Conservation (phyloP, 225 moss, liverwort and hornwort genomes). For the Pleurozium schreberi region DNA sequence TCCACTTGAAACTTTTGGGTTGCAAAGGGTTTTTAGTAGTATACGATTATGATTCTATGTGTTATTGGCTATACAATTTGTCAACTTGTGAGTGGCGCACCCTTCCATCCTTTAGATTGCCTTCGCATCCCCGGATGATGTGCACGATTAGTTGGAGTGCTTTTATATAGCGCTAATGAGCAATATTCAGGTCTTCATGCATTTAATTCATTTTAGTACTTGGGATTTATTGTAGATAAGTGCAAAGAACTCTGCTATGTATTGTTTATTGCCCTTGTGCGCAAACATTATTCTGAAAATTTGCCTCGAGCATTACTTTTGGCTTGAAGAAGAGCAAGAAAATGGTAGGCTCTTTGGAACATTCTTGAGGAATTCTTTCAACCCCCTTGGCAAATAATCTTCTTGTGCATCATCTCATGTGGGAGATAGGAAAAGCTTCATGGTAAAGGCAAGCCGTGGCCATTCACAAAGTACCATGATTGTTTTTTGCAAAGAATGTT, state of each 20-base stretch:
- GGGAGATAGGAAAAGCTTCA: background rate
- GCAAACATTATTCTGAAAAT: background rate
- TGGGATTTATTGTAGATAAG: too few relatives aligned
- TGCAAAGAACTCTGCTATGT: background rate
- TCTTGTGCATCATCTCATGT: background rate
- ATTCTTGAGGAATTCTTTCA: background rate
- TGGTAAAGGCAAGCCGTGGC: background rate
- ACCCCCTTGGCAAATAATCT: background rate
- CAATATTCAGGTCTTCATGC: too few relatives aligned
- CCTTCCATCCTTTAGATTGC: too few relatives aligned
- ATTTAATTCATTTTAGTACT: too few relatives aligned
- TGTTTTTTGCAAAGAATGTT: background rate
- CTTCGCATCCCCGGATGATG: too few relatives aligned
- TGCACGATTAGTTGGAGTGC: too few relatives aligned
- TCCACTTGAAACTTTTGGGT: background rate
- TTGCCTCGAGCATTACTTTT: background rate
- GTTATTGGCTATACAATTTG: background rate
- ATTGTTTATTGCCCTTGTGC: fast-evolving
- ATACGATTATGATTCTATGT: fast-evolving
- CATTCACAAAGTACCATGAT: background rate
- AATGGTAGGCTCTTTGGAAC: background rate
- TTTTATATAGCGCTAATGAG: too few relatives aligned
- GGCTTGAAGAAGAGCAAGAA: background rate
- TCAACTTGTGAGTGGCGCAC: too few relatives aligned
- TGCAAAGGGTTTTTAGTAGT: background rate